These are phyloP conservation scores for Acorus calamus DNA, from an alignment of 106 monocot genomes.

Conservation along the genomic window DNA sequence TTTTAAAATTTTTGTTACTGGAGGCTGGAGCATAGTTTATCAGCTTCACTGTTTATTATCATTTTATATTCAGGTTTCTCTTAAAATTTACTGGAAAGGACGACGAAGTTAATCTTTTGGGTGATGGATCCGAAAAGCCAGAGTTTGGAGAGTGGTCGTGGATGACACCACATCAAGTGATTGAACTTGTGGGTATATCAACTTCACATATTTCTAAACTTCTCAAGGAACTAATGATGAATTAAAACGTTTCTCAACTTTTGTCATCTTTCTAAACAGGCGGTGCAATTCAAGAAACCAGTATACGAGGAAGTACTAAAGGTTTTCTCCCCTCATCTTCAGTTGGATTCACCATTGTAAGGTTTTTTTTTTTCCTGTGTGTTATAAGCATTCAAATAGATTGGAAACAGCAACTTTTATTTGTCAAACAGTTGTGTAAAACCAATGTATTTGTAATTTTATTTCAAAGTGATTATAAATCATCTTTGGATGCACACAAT, in stretches of 20 bases:
- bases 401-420: no score
- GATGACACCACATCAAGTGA: constrained; percentile 69
- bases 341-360: constrained; percentile 17
- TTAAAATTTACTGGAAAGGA: constrained; percentile 77
- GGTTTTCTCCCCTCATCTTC: constrained; percentile 35
- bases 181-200: constrained; percentile 46
- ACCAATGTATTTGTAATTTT: no score
- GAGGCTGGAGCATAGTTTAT: no score
- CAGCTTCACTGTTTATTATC: no score
- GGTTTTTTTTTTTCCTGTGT: background rate
- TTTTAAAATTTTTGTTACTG: no score
- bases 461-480: no score
- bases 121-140: constrained; percentile 77
- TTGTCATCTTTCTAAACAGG: constrained; percentile 23
- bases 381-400: no score
- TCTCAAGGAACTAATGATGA: background rate
- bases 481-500: no score
- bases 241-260: background rate
- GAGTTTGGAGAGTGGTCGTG: constrained; percentile 91
- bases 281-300: constrained; percentile 68
- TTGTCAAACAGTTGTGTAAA: no score
- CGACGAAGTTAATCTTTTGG: constrained; percentile 73
- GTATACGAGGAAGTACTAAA: constrained; percentile 58
- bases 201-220: no score
- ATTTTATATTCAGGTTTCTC: constrained; percentile 55